A percentile compares a stretch with the other conserved stretches of the same genome.
Evolutionary conservation across 352 stramenopile species (phyloP).

Genomic region (Phytophthora colocasiae): DNA sequence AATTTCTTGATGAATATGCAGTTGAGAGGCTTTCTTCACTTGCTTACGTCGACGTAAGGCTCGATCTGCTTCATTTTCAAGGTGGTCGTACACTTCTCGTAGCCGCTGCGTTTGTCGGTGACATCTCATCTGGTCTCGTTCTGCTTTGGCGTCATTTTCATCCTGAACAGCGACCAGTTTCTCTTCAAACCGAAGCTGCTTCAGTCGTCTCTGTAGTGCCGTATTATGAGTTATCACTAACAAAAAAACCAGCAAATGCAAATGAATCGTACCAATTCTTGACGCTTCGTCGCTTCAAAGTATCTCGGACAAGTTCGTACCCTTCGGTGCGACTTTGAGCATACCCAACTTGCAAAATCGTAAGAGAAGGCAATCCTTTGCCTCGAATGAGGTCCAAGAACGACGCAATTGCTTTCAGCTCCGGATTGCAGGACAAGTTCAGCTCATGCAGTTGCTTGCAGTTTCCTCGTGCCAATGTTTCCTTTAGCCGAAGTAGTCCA

Average conservation of each 20-base stretch:
- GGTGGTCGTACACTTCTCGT: conserved; percentile 56
- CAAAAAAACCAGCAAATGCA: not conserved
- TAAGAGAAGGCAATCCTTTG: conserved; percentile 55
- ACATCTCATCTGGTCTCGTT: conserved; percentile 41
- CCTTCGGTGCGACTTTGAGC: conserved; percentile 53
- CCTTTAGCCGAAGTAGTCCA: conserved; percentile 43
- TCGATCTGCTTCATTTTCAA: conserved; percentile 63
- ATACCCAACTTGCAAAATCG: conserved; percentile 56
- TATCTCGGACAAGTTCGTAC: conserved; percentile 44
- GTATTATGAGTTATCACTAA: not conserved
- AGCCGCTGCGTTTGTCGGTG: conserved; percentile 49
- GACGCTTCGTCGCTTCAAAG: conserved; percentile 52
- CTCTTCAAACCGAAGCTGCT: conserved; percentile 55
- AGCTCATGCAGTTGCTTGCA: conserved; percentile 59
- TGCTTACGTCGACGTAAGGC: conserved; percentile 61
- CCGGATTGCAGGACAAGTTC: conserved; percentile 58
- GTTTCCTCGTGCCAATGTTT: conserved; percentile 45
- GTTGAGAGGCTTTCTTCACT: conserved; percentile 60
- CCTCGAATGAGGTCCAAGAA: conserved; percentile 68
- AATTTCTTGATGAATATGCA: conserved; percentile 74
- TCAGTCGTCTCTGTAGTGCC: conserved; percentile 33
- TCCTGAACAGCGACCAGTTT: conserved; percentile 39
- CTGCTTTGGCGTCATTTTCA: conserved; percentile 43
- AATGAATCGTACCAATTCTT: conserved; percentile 54
- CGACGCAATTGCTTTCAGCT: conserved; percentile 46